phyloP scores from a whole-genome alignment of 164 flowering plant species.

The Tetrastigma voinierianum region DNA sequence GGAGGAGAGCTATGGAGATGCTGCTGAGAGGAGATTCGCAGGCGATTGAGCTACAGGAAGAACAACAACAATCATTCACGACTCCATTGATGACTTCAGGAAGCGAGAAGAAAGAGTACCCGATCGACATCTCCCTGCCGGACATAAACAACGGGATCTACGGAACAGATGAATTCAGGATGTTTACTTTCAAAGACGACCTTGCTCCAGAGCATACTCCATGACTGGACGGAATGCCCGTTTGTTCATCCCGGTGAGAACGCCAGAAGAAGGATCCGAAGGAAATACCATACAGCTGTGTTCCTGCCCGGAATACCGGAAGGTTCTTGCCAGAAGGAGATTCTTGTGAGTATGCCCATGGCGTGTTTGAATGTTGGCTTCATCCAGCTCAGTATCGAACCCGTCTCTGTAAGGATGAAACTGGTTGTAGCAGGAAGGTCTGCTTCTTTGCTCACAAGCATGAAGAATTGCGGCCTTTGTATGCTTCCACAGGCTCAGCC shows the following conservation, averaged over 20 bases:
- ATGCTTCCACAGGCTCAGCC: slow-evolving; percentile 86
- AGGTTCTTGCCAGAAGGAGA: slow-evolving; percentile 75
- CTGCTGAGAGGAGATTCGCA: slow-evolving; percentile 47
- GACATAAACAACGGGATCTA: slow-evolving; percentile 82
- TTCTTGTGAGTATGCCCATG: slow-evolving; percentile 90
- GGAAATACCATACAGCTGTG: slow-evolving; percentile 85
- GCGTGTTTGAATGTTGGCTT: slow-evolving; percentile 95
- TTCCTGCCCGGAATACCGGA: slow-evolving; percentile 93
- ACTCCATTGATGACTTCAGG: slow-evolving; percentile 22
- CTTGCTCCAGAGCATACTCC: slow-evolving; percentile 94
- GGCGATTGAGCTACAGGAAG: slow-evolving; percentile 16
- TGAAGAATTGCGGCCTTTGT: slow-evolving; percentile 87
- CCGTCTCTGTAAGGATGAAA: slow-evolving; percentile 89
- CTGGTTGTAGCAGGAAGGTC: slow-evolving; percentile 72
- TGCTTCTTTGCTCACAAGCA: slow-evolving; percentile 91
- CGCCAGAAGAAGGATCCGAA: slow-evolving; percentile 86
- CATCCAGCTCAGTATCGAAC: slow-evolving; percentile 95
- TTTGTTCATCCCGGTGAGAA: slow-evolving; percentile 97
- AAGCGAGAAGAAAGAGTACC: slow-evolving; percentile 77
- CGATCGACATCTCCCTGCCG: slow-evolving; percentile 61
- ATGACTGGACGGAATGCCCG: slow-evolving; percentile 98
- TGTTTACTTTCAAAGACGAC: slow-evolving; percentile 92
- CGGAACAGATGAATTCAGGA: slow-evolving; percentile 87
- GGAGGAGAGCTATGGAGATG: slow-evolving; percentile 44
- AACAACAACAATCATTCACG: slow-evolving; percentile 20